Conservation (phyloP, 2,329 filamentous ascomycete genomes). For the Penicillium sp. region DNA sequence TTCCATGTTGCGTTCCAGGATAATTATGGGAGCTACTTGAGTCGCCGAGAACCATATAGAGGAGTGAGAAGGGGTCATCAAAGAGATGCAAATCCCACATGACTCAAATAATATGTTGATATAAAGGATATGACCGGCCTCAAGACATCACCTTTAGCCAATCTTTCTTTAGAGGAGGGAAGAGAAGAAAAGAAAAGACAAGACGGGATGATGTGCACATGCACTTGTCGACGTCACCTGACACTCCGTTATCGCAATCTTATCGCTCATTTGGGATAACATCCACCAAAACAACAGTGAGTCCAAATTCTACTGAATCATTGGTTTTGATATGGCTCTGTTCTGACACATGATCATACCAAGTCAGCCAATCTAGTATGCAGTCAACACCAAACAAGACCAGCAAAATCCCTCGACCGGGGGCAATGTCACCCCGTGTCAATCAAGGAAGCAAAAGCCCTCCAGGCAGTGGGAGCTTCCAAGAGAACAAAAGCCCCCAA, state of each 20-base stretch:
- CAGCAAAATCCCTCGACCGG: slow-evolving; percentile 10
- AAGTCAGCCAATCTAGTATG: neutral
- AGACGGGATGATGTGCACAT: slow-evolving; percentile 15
- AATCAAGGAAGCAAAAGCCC: slow-evolving; percentile 16
- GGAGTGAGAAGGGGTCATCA: slow-evolving; percentile 1
- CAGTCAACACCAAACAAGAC: slow-evolving; percentile 5
- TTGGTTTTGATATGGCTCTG: neutral
- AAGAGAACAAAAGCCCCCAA: slow-evolving; percentile 16
- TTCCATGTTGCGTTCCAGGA: slow-evolving; percentile 24
- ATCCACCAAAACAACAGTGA: slow-evolving; percentile 1
- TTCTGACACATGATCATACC: neutral
- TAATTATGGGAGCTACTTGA: slow-evolving; percentile 19
- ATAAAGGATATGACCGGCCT: neutral
- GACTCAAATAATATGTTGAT: slow-evolving; percentile 4
- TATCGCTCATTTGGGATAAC: slow-evolving; percentile 1
- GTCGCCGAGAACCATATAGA: slow-evolving; percentile 19
- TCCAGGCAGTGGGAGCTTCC: neutral
- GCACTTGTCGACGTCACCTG: slow-evolving; percentile 23
- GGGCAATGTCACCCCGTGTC: slow-evolving; percentile 12
- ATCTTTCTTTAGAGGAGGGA: neutral
- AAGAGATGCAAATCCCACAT: slow-evolving; percentile 14
- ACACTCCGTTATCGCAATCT: slow-evolving; percentile 13
- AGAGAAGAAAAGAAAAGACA: neutral
- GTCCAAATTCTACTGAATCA: neutral
- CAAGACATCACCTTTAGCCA: slow-evolving; percentile 1